phyloP scores from a whole-genome alignment of 2,329 filamentous ascomycete species.

The Penicillium sp. region DNA sequence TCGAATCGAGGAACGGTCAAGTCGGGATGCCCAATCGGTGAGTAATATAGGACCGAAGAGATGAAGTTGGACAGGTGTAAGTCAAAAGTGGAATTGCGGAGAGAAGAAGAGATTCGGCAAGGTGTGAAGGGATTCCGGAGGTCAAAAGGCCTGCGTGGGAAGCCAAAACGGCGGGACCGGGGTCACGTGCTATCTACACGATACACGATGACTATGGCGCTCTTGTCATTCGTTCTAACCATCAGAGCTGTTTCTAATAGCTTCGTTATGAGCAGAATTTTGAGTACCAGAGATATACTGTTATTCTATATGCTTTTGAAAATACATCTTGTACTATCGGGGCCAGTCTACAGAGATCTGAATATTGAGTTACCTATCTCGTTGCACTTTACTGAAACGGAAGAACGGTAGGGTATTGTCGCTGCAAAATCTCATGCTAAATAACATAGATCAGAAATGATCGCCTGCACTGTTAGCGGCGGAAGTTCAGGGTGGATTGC shows the following conservation, averaged over 20 bases:
- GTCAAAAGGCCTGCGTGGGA: constrained; percentile 14
- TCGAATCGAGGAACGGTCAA: constrained; percentile 1
- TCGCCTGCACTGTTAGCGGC: constrained; percentile 9
- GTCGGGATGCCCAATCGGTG: constrained; percentile 4
- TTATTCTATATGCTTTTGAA: too few relatives aligned
- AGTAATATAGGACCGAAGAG: constrained; percentile 1
- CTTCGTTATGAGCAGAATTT: too few relatives aligned
- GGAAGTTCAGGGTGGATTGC: constrained; percentile 38
- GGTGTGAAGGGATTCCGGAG: constrained; percentile 9
- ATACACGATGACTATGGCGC: background rate
- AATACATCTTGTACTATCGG: background rate
- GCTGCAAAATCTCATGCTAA: background rate
- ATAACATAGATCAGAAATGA: background rate
- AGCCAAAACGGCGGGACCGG: constrained; percentile 1
- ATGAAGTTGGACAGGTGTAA: background rate
- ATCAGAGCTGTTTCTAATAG: too few relatives aligned
- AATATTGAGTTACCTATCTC: too few relatives aligned
- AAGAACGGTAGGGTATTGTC: background rate
- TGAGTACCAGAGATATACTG: too few relatives aligned
- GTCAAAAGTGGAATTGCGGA: background rate
- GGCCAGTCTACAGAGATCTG: too few relatives aligned
- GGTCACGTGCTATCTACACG: constrained; percentile 7
- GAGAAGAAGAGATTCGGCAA: constrained; percentile 1
- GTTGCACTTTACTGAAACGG: background rate
- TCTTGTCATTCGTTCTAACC: background rate